These are phyloP conservation scores for Periglandula ipomoeae DNA, from an alignment of 2,329 filamentous ascomycete genomes.

Conservation along the genomic window DNA sequence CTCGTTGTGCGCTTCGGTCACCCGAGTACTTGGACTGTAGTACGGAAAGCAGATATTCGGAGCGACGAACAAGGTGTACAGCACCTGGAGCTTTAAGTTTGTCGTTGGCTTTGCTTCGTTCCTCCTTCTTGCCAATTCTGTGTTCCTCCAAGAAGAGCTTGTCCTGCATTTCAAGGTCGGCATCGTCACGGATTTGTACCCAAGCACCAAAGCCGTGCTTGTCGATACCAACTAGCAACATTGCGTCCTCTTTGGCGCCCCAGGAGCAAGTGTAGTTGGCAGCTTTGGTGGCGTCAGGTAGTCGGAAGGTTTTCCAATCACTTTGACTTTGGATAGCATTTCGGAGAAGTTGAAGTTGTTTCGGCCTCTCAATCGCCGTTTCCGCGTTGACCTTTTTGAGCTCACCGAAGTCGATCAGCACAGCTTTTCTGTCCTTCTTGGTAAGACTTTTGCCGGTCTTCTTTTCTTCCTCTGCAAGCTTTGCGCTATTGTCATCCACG, in stretches of 20 bases:
- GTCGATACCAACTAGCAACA: conserved; percentile 90
- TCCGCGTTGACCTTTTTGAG: conserved; percentile 94
- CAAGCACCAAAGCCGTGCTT: conserved; percentile 93
- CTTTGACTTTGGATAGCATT: conserved; percentile 57
- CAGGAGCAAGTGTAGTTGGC: conserved; percentile 87
- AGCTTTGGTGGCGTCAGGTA: conserved; percentile 85
- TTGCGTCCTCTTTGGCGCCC: conserved; percentile 90
- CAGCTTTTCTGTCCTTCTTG: conserved; percentile 96
- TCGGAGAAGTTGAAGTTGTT: conserved; percentile 77
- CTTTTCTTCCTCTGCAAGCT: conserved; percentile 73
- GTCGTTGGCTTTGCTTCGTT: conserved; percentile 69
- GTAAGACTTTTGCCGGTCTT: conserved; percentile 72
- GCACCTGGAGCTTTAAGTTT: conserved; percentile 90
- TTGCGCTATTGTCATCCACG: conserved; percentile 58
- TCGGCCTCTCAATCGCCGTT: conserved; percentile 83
- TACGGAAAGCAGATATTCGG: conserved; percentile 93
- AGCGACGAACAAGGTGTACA: conserved; percentile 88
- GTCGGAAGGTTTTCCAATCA: conserved; percentile 72
- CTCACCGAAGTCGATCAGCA: conserved; percentile 87
- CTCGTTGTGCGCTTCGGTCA: conserved; percentile 65
- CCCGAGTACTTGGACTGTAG: conserved; percentile 76
- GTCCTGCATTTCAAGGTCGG: conserved; percentile 73
- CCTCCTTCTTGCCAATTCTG: conserved; percentile 94
- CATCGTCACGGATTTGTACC: conserved; percentile 87
- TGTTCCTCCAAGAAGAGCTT: conserved; percentile 97